A percentile compares a stretch with the other conserved stretches of the same genome.
phyloP scores from a whole-genome alignment of 139 green algal species.

The Ettlia oleoabundans region DNA sequence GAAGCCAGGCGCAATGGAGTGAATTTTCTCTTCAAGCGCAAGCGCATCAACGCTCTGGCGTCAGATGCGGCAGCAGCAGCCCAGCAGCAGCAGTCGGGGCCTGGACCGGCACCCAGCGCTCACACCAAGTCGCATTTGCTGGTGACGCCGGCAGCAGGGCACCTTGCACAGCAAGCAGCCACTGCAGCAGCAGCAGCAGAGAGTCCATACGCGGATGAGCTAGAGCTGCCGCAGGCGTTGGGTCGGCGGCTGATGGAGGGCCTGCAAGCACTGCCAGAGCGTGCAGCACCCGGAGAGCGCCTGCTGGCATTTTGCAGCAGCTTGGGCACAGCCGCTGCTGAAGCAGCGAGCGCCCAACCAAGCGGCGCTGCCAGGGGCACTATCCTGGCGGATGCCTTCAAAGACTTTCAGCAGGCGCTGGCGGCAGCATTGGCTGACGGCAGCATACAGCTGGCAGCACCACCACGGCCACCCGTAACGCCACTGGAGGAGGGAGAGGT shows the following conservation, averaged over 20 bases:
- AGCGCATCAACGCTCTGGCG: background rate
- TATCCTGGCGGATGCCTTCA: constrained; percentile 12
- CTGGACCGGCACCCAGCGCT: background rate
- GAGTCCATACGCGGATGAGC: constrained; percentile 38
- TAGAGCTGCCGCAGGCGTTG: constrained; percentile 29
- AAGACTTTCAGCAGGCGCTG: constrained; percentile 26
- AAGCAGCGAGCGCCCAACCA: background rate
- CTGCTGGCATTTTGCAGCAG: constrained; percentile 22
- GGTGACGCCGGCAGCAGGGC: background rate
- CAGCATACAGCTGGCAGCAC: constrained; percentile 10
- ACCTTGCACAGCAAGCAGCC: background rate
- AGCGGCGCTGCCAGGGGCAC: background rate
- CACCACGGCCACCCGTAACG: background rate
- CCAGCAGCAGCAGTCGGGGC: no score
- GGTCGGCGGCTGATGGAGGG: constrained; percentile 19
- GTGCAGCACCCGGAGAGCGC: background rate
- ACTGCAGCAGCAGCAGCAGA: background rate
- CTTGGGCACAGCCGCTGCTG: constrained; percentile 26
- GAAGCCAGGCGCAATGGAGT: background rate
- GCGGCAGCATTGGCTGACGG: constrained; percentile 3
- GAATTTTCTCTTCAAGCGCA: constrained; percentile 11
- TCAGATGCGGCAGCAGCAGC: background rate
- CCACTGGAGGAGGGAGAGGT: constrained; percentile 14
- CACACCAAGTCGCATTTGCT: background rate
- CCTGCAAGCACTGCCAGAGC: constrained; percentile 21